Evolutionary conservation across 2,329 filamentous ascomycete species (phyloP).

Genomic region (Pseudogymnoascus sp.): DNA sequence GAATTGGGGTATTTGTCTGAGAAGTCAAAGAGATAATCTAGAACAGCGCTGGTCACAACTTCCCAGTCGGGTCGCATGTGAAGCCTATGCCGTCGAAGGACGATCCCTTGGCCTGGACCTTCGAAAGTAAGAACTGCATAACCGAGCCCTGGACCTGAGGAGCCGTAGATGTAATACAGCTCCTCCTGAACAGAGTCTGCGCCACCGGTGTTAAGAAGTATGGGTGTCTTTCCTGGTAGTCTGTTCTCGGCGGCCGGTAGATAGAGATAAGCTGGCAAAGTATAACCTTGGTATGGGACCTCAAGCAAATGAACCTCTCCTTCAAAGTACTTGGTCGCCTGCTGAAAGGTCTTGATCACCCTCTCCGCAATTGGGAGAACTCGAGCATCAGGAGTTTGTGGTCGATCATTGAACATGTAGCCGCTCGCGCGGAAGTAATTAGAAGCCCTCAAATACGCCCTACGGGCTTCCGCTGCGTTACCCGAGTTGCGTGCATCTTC

Average conservation of each 20-base stretch:
- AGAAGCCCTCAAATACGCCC: conserved; percentile 34
- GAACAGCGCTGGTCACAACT: conserved; percentile 21
- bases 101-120: conserved; percentile 33
- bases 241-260: conserved; percentile 20
- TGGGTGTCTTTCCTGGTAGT: conserved; percentile 20
- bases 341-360: conserved; percentile 23
- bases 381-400: conserved; percentile 23
- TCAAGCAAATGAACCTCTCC: conserved; percentile 25
- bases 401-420: conserved; percentile 27
- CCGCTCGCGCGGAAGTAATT: conserved; percentile 35
- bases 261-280: conserved; percentile 31
- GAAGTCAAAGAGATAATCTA: conserved; percentile 20
- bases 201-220: conserved; percentile 25
- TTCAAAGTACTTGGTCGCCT: conserved; percentile 27
- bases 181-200: conserved; percentile 29
- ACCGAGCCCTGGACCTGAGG: conserved; percentile 22
- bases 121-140: conserved; percentile 34
- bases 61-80: conserved; percentile 25
- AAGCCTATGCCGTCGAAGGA: conserved; percentile 18
- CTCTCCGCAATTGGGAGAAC: conserved; percentile 25
- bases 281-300: conserved; percentile 33
- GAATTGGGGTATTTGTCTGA: conserved; percentile 15
- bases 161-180: conserved; percentile 24
- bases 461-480: conserved; percentile 27
- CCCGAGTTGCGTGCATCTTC: conserved; percentile 28